These are phyloP conservation scores for Pelargonium australe DNA, from an alignment of 441 rosid species.

Conservation along the genomic window DNA sequence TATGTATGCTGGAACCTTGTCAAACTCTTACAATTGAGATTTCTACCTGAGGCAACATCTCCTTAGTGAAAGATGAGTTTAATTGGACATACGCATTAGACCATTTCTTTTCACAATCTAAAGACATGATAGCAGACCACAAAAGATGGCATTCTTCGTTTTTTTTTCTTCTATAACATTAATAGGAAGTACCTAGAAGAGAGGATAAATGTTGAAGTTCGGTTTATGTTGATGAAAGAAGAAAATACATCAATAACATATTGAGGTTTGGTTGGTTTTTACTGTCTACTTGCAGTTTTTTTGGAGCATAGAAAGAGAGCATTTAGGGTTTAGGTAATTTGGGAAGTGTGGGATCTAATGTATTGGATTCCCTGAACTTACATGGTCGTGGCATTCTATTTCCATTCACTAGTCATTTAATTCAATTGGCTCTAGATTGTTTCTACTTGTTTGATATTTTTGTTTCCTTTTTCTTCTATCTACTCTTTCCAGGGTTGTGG, in stretches of 20 bases:
- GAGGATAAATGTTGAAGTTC: too few relatives aligned
- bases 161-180: too few relatives aligned
- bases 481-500: conserved; percentile 68
- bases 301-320: too few relatives aligned
- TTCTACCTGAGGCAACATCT: background rate
- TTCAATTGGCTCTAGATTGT: background rate
- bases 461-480: conserved; percentile 16
- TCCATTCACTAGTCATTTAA: background rate
- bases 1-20: background rate
- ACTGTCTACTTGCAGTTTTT: too few relatives aligned
- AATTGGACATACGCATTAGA: background rate
- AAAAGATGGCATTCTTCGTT: background rate
- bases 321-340: background rate
- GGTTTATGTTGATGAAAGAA: too few relatives aligned
- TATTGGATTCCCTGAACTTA: background rate
- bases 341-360: background rate
- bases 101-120: background rate
- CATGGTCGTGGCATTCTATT: background rate
- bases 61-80: background rate
- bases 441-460: background rate
- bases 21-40: background rate
- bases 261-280: too few relatives aligned
- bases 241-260: too few relatives aligned
- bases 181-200: too few relatives aligned
- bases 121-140: background rate